Evolutionary conservation across 345 rosid genomes (phyloP).

Genomic region (Eucalyptus paniculata): DNA sequence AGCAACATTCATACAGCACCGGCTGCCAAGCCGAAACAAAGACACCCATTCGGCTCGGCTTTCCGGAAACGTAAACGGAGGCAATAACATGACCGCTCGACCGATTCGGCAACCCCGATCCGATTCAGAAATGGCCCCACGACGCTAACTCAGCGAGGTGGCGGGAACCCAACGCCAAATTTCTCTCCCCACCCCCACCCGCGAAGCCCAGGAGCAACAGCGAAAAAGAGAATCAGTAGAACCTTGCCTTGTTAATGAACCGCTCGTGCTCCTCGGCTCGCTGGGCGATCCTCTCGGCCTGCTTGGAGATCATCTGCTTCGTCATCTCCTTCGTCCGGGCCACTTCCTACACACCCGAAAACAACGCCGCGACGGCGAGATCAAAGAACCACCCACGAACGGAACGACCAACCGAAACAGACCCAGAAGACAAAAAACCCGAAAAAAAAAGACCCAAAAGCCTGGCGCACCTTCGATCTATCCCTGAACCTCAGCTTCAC

Average conservation of each 20-base stretch:
- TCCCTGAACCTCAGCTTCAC: conserved; percentile 43
- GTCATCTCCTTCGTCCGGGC: conserved; percentile 75
- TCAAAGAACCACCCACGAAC: neutral
- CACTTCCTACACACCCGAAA: conserved; percentile 32
- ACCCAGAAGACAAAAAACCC: neutral
- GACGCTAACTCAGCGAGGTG: neutral
- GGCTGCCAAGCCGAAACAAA: neutral
- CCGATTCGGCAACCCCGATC: neutral
- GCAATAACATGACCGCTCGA: neutral
- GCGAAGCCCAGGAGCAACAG: neutral
- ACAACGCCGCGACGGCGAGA: neutral
- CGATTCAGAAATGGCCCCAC: neutral
- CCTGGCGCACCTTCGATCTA: conserved; percentile 39
- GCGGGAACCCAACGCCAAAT: neutral
- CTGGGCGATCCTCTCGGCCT: conserved; percentile 86
- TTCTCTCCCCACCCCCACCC: neutral
- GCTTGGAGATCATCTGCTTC: conserved; percentile 73
- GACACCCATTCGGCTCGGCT: neutral
- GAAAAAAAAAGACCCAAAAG: neutral
- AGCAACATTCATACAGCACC: neutral
- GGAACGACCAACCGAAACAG: neutral
- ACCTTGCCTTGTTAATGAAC: conserved; percentile 62
- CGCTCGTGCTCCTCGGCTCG: conserved; percentile 92
- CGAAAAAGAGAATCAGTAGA: neutral
- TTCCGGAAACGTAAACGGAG: neutral